Evolutionary conservation across 768 basidiomycete species (phyloP).

Genomic region (Cyathus striatus): DNA sequence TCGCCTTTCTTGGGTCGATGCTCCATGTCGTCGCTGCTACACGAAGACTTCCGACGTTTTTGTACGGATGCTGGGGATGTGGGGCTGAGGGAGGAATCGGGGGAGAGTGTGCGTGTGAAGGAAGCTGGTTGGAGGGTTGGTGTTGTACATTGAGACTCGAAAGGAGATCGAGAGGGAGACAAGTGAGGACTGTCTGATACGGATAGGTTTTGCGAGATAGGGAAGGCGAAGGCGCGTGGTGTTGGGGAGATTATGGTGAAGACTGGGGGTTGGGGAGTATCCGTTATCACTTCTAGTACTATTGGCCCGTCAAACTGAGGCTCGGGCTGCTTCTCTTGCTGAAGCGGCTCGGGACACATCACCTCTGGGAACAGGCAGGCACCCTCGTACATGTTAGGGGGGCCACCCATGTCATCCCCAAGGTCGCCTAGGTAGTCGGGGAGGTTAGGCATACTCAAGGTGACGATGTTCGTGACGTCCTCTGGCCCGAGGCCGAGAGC

Average conservation of each 20-base stretch:
- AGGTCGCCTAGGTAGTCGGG: no score
- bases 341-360: no score
- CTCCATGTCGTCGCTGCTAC: slow-evolving; percentile 39
- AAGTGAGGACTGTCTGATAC: slow-evolving; percentile 70
- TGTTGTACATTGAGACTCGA: slow-evolving; percentile 39
- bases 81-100: slow-evolving; percentile 36
- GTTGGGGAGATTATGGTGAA: slow-evolving; percentile 64
- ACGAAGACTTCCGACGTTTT: slow-evolving; percentile 50
- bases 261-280: slow-evolving; percentile 45
- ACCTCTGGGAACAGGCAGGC: no score
- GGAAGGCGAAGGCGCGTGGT: slow-evolving; percentile 70
- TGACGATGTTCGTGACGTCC: no score
- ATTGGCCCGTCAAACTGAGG: no score
- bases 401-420: no score
- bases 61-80: slow-evolving; percentile 32
- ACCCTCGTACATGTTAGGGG: no score
- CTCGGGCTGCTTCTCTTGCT: no score
- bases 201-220: slow-evolving; percentile 52
- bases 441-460: no score
- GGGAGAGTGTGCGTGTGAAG: slow-evolving; percentile 34
- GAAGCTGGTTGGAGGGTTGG: slow-evolving; percentile 18
- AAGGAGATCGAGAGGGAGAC: slow-evolving; percentile 65
- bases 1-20: slow-evolving; percentile 39
- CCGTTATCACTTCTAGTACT: no score
- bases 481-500: no score